Evolutionary conservation across 768 basidiomycete species (phyloP).

Genomic region (Dendrothele bispora): DNA sequence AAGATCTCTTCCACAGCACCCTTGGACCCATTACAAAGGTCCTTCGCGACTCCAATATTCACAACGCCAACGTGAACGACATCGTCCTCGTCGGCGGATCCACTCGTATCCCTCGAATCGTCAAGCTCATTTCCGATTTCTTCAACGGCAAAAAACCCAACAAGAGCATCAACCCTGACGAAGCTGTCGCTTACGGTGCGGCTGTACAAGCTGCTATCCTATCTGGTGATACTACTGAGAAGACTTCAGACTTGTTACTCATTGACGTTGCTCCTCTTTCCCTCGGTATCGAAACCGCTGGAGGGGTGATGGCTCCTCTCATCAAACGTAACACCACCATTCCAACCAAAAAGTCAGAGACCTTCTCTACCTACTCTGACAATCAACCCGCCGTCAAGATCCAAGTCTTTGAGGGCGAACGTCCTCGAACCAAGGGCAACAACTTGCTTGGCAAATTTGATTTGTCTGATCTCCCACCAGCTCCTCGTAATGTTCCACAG

Average conservation of each 20-base stretch:
- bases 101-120: conserved; percentile 70
- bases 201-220: conserved; percentile 70
- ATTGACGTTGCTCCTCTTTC: conserved; percentile 59
- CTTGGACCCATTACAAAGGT: conserved; percentile 52
- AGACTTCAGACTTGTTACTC: conserved; percentile 51
- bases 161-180: conserved; percentile 70
- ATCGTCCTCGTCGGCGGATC: conserved; percentile 64
- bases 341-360: conserved; percentile 52
- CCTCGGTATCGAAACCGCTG: conserved; percentile 64
- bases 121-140: conserved; percentile 65
- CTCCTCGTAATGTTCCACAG: conserved; percentile 86
- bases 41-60: conserved; percentile 51
- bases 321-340: conserved; percentile 50
- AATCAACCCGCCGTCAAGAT: conserved; percentile 89
- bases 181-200: conserved; percentile 74
- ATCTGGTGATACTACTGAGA: conserved; percentile 54
- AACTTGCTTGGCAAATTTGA: conserved; percentile 90
- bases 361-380: conserved; percentile 87
- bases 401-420: conserved; percentile 89
- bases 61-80: conserved; percentile 33
- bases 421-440: conserved; percentile 87
- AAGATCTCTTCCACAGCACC: conserved; percentile 17
- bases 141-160: conserved; percentile 68
- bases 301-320: conserved; percentile 57
- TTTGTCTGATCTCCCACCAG: conserved; percentile 88